phyloP scores from a whole-genome alignment of 169 alveolate genomes.

The Sarcocystis neurona region DNA sequence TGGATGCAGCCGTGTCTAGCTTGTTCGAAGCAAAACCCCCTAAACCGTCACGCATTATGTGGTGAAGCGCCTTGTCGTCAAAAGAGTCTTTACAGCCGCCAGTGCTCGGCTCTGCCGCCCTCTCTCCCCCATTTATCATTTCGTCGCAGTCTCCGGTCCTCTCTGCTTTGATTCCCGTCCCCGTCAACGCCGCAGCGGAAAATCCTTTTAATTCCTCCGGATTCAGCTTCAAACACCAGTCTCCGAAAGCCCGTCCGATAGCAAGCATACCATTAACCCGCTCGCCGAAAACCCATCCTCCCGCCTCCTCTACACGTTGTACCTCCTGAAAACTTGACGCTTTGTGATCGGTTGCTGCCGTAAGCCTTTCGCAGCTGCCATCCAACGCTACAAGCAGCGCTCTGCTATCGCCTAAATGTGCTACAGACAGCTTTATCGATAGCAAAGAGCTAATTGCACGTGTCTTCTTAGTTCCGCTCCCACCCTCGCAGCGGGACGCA shows the following conservation, averaged over 20 bases:
- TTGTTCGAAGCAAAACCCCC: too few species aligned
- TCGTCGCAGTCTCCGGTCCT: too few species aligned
- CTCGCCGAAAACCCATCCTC: conserved; percentile 54
- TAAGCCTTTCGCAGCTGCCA: conserved; percentile 27
- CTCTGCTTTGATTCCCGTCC: too few species aligned
- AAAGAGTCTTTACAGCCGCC: too few species aligned
- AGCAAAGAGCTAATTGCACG: not conserved
- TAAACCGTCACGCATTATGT: too few species aligned
- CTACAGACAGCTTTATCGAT: not conserved
- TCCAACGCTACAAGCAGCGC: conserved; percentile 36
- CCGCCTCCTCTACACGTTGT: conserved; percentile 6
- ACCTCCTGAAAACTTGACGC: conserved; percentile 13
- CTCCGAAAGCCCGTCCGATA: conserved; percentile 56
- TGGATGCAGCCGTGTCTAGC: too few species aligned
- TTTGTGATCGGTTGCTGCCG: conserved; percentile 39
- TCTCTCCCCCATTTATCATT: not conserved
- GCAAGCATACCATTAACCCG: conserved; percentile 56
- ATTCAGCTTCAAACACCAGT: conserved; percentile 38
- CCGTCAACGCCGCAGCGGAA: too few species aligned
- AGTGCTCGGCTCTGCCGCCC: too few species aligned
- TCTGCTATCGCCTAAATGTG: conserved; percentile 54
- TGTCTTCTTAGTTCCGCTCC: not conserved
- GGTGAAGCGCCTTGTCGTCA: too few species aligned
- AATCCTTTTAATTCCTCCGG: not conserved
- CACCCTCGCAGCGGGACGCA: too few species aligned